Evolutionary conservation across 1,139 yeast genomes (phyloP), one percentile per base, ranked within the genome.

Genomic region (Taphrina betulina): DNA sequence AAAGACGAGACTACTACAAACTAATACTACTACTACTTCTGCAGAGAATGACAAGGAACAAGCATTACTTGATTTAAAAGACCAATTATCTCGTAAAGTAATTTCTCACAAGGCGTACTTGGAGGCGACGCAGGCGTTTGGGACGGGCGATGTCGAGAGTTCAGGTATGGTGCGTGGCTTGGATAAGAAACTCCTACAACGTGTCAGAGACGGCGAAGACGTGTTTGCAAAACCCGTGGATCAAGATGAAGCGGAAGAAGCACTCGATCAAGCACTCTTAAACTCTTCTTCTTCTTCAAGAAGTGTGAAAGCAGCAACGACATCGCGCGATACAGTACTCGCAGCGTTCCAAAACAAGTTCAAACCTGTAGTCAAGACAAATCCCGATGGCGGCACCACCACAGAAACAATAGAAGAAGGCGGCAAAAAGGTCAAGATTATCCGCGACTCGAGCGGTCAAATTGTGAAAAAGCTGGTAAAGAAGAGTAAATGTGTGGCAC

Each of bases 81-180:
- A 23, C n/a, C 45, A 37, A 17, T 33, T 51, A 22, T 40, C 37
- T n/a, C 16, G 12, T 2, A 57, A 57, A 12, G 33, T 40, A n/a
- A 58, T 58, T 2, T 41, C 57, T 10, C 50, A 52, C 5, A 20
- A 38, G 31, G 59, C 57, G n/a, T 58, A 57, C 34, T 44, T 57
- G 19, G 41, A 29, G 14, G 40, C 14, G 16, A 41, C 33, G 19
- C 51, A 31, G 28, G 24, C 48, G 3, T 35, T 45, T 8, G 53
- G 50, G 5, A 19, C 29, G n/a, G 60, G 60, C 5, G 51, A 51
- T 16, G 22, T 58, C 19, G 44, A 17, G 1, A 41, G 38, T 7
- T 34, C 59, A 2, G 55, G 57, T 5, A 22, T 42, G 16, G 60
- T 57, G 4, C 48, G 59, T 2, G 60, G 60, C 4, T 43, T 58